A percentile compares a stretch with the other conserved stretches of the same genome.
Conservation (phyloP, 2,329 filamentous ascomycete species). For the Fusarium sp. region DNA sequence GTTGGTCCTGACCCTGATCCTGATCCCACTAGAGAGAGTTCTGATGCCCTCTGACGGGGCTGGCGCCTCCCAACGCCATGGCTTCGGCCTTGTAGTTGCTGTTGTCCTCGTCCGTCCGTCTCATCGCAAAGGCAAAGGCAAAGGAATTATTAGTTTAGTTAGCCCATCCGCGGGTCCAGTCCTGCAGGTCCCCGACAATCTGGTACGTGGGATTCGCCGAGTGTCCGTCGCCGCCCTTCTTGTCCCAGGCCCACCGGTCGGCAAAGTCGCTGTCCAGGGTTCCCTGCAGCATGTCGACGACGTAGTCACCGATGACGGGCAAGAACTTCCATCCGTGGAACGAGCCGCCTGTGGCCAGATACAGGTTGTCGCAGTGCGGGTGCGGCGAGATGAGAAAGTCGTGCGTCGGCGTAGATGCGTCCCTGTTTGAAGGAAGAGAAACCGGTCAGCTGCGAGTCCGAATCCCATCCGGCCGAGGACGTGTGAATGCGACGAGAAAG, state of each 20-base stretch:
- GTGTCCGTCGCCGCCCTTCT: conserved; percentile 54
- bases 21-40: conserved; percentile 9
- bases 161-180: conserved; percentile 50
- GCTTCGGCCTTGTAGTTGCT: conserved; percentile 5
- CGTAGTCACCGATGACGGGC: conserved; percentile 71
- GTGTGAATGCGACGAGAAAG: neutral
- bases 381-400: conserved; percentile 71
- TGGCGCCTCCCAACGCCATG: conserved; percentile 16
- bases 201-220: conserved; percentile 58
- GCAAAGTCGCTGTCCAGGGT: conserved; percentile 53
- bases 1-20: neutral
- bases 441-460: conserved; percentile 27
- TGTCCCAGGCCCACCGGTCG: conserved; percentile 61
- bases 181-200: conserved; percentile 55
- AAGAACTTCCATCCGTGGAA: conserved; percentile 76
- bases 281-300: conserved; percentile 61
- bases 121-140: neutral
- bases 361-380: conserved; percentile 62
- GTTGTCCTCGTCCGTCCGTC: neutral
- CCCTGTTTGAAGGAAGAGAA: conserved; percentile 56
- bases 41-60: neutral
- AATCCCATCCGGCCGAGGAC: neutral
- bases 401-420: conserved; percentile 71
- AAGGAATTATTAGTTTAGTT: conserved; percentile 28
- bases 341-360: conserved; percentile 71